Conservation (phyloP, 2,329 filamentous ascomycete species). For the Stenocarpella maydis region DNA sequence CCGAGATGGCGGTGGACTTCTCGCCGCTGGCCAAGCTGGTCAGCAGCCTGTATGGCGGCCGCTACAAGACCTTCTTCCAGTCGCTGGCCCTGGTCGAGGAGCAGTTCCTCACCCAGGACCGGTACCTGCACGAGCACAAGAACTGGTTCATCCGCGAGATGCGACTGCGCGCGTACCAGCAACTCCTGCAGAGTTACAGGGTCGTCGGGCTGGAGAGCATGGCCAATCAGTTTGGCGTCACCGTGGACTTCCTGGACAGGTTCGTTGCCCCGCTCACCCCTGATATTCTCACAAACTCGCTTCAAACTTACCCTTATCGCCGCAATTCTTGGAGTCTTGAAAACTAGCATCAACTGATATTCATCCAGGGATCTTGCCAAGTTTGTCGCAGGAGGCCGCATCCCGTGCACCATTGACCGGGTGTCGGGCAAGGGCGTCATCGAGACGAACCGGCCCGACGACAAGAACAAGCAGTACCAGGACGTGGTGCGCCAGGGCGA, state of each 20-base stretch:
- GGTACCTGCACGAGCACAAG: constrained; percentile 94
- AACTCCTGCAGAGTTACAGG: constrained; percentile 95
- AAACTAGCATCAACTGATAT: constrained; percentile 8
- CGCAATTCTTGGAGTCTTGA: not conserved
- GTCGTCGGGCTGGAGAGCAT: constrained; percentile 97
- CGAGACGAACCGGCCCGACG: constrained; percentile 95
- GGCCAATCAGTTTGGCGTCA: constrained; percentile 96
- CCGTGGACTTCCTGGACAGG: constrained; percentile 95
- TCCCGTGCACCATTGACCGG: constrained; percentile 96
- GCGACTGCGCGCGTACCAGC: constrained; percentile 94
- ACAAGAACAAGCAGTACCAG: constrained; percentile 99
- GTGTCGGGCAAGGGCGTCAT: constrained; percentile 97
- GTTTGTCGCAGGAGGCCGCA: constrained; percentile 94
- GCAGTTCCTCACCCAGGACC: constrained; percentile 91
- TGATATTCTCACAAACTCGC: not conserved
- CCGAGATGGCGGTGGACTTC: constrained; percentile 88
- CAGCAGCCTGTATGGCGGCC: constrained; percentile 88
- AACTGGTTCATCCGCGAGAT: constrained; percentile 99
- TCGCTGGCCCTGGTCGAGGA: constrained; percentile 91
- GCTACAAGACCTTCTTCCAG: constrained; percentile 93
- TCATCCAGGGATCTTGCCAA: constrained; percentile 82
- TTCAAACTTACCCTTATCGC: not conserved
- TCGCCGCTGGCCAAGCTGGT: constrained; percentile 87
- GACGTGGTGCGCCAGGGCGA: constrained; percentile 98
- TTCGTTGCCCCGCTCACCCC: constrained; percentile 54